Evolutionary conservation across 2,329 filamentous ascomycete genomes (phyloP).

Genomic region (Nemania sp.): DNA sequence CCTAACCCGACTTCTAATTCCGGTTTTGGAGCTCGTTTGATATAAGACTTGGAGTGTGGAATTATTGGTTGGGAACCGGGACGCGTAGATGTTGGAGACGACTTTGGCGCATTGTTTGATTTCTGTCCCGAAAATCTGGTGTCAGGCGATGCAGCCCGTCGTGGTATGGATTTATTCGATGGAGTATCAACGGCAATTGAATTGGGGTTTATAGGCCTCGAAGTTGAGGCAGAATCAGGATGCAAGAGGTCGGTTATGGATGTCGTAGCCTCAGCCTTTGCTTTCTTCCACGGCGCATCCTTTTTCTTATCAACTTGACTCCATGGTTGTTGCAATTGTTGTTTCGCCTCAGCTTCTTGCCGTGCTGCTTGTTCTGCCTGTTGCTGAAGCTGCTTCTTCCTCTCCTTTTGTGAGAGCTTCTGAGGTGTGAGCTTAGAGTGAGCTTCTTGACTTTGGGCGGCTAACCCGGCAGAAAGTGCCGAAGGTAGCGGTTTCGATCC

Average conservation of each 20-base stretch:
- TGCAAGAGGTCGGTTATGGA: conserved; percentile 55
- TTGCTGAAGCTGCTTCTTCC: conserved; percentile 79
- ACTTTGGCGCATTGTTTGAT: conserved; percentile 42
- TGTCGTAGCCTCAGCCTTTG: conserved; percentile 52
- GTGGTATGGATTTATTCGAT: conserved; percentile 45
- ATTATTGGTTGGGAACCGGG: conserved; percentile 48
- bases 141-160: conserved; percentile 63
- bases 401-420: conserved; percentile 89
- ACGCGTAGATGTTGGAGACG: conserved; percentile 39
- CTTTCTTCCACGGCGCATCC: conserved; percentile 69
- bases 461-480: conserved; percentile 58
- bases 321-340: conserved; percentile 50
- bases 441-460: conserved; percentile 53
- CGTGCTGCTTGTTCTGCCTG: conserved; percentile 55
- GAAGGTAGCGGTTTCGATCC: conserved; percentile 56
- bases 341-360: conserved; percentile 41
- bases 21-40: conserved; percentile 59
- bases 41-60: conserved; percentile 66
- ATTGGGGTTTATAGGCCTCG: conserved; percentile 44
- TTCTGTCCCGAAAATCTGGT: conserved; percentile 66
- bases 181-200: conserved; percentile 50
- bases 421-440: conserved; percentile 45
- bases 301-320: conserved; percentile 48
- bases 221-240: conserved; percentile 38
- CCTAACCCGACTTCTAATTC: conserved; percentile 71